These are phyloP conservation scores for Streptanthus diversifolius DNA, from an alignment of 345 rosid species.

Conservation along the genomic window DNA sequence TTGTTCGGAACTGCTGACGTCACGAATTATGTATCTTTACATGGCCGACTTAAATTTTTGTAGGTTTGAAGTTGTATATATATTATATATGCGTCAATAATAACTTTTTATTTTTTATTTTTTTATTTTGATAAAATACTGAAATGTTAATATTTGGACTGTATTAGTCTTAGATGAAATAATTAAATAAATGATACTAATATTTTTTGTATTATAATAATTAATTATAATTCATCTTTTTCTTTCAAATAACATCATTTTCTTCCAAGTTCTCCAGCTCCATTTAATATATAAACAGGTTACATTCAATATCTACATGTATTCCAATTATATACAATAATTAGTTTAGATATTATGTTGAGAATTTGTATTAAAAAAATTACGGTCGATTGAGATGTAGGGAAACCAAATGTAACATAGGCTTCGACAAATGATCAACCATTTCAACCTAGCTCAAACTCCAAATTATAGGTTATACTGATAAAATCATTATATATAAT, in stretches of 20 bases:
- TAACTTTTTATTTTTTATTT: neutral
- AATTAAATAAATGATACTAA: neutral
- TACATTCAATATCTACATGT: neutral
- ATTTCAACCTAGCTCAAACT: neutral
- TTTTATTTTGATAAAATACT: neutral
- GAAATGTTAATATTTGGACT: neutral
- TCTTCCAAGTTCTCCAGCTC: neutral
- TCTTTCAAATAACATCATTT: neutral
- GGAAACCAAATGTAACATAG: neutral
- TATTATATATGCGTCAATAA: neutral
- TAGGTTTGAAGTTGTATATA: neutral
- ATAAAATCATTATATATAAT: neutral
- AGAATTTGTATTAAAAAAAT: neutral
- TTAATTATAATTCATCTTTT: neutral
- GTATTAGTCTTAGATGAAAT: neutral
- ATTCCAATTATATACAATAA: neutral
- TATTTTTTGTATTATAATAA: neutral
- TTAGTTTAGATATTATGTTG: neutral
- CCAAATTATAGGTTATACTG: neutral
- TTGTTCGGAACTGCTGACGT: neutral
- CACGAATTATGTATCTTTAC: neutral
- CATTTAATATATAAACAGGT: neutral
- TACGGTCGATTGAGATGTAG: neutral
- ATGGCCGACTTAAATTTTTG: conserved; percentile 11
- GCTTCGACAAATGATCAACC: neutral